A percentile compares a stretch with the other conserved stretches of the same genome.
Conservation (phyloP, 2,329 filamentous ascomycete genomes). For the Aaosphaeria pasadenensis region DNA sequence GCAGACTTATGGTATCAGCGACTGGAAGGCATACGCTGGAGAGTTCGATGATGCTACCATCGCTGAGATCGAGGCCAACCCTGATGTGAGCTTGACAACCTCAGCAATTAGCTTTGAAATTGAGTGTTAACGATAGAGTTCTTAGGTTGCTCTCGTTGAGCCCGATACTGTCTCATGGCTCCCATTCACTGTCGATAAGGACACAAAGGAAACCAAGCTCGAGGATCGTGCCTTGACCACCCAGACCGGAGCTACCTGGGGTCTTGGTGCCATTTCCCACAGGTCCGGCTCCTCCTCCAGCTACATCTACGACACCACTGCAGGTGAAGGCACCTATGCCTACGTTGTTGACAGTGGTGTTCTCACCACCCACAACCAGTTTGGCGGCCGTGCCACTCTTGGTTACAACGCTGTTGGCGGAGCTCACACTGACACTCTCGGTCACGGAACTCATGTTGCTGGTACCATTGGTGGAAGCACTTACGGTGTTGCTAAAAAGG, state of each 20-base stretch:
- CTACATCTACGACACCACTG: constrained; percentile 16
- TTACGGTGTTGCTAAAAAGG: constrained; percentile 17
- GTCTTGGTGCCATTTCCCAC: constrained; percentile 19
- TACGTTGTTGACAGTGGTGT: constrained; percentile 65
- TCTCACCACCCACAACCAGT: constrained; percentile 45
- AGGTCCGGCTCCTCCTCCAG: constrained; percentile 7
- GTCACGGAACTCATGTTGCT: constrained; percentile 21
- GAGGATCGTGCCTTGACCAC: constrained; percentile 4
- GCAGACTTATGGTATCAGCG: constrained; percentile 41
- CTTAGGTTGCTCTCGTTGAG: background rate
- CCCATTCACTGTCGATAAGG: background rate
- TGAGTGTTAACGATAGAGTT: background rate
- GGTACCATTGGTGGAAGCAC: constrained; percentile 13
- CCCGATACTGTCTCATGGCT: background rate
- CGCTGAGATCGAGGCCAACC: constrained; percentile 33
- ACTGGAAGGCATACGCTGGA: constrained; percentile 44
- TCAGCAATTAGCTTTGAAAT: background rate
- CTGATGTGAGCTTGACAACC: constrained; percentile 10
- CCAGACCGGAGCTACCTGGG: constrained; percentile 17
- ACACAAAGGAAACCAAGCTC: background rate
- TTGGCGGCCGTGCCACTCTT: constrained; percentile 18
- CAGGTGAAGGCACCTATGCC: constrained; percentile 39
- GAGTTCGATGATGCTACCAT: constrained; percentile 45
- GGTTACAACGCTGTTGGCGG: constrained; percentile 11
- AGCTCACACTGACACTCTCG: constrained; percentile 12